phyloP scores from a whole-genome alignment of 2,329 filamentous ascomycete genomes.

The Periconia digitata region DNA sequence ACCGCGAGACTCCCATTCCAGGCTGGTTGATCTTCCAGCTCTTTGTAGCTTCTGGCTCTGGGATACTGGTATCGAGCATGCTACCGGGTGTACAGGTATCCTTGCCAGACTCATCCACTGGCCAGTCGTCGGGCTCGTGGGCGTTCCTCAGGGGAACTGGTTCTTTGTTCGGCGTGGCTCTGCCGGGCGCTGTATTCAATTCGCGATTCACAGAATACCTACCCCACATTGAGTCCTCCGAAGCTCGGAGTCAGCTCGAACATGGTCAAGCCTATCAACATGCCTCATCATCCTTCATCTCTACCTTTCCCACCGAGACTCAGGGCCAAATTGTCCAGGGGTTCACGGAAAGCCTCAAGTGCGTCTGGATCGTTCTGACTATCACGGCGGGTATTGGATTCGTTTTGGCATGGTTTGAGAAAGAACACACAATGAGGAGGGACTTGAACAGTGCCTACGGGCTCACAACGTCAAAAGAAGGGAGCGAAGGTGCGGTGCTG shows the following conservation, averaged over 20 bases:
- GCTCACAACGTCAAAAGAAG: constrained; percentile 24
- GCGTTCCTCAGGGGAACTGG: constrained; percentile 33
- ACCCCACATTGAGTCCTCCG: constrained; percentile 8
- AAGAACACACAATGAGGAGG: constrained; percentile 41
- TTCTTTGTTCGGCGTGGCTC: constrained; percentile 30
- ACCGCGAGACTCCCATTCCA: constrained; percentile 7
- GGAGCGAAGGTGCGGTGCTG: neutral
- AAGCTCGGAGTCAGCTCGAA: constrained; percentile 11
- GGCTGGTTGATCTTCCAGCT: constrained; percentile 29
- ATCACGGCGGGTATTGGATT: constrained; percentile 37
- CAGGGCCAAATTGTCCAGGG: constrained; percentile 34
- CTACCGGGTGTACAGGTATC: constrained; percentile 34
- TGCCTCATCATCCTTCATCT: constrained; percentile 22
- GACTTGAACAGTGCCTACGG: constrained; percentile 46
- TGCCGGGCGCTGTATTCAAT: constrained; percentile 36
- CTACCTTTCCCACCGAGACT: constrained; percentile 13
- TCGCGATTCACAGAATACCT: constrained; percentile 18
- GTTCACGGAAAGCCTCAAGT: constrained; percentile 38
- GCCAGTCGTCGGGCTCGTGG: constrained; percentile 26
- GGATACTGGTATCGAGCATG: constrained; percentile 28
- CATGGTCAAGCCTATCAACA: constrained; percentile 32
- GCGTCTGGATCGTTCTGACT: constrained; percentile 44
- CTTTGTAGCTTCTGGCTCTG: constrained; percentile 24
- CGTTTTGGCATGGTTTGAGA: constrained; percentile 36
- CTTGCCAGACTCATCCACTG: constrained; percentile 25